Evolutionary conservation across 2,329 filamentous ascomycete genomes (phyloP).

Genomic region (Pseudocercospora pini-densiflorae): DNA sequence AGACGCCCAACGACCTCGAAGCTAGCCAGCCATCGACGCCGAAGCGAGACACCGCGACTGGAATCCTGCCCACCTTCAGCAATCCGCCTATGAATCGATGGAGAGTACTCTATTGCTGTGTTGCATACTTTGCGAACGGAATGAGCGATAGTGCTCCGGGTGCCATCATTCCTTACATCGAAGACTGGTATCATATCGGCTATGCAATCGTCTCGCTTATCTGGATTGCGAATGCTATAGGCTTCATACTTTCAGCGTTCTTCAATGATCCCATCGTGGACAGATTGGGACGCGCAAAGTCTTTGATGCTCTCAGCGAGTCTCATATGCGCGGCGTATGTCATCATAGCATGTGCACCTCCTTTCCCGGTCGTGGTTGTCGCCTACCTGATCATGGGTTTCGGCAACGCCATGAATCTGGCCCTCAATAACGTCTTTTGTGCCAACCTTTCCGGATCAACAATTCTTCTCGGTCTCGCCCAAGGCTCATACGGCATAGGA

Average conservation of each 20-base stretch:
- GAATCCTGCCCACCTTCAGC: constrained; percentile 61
- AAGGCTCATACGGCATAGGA: constrained; percentile 64
- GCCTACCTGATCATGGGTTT: constrained; percentile 64
- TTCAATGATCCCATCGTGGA: constrained; percentile 67
- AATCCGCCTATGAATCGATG: constrained; percentile 69
- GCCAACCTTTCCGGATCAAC: constrained; percentile 58
- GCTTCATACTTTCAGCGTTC: constrained; percentile 75
- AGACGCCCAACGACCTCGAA: constrained; percentile 53
- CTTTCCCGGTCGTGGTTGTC: constrained; percentile 69
- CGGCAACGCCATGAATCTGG: constrained; percentile 56
- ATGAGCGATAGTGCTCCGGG: constrained; percentile 73
- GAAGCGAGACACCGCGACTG: constrained; percentile 45
- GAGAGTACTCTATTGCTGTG: constrained; percentile 66
- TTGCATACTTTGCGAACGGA: constrained; percentile 71
- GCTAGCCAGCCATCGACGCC: constrained; percentile 60
- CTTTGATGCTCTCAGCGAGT: constrained; percentile 63
- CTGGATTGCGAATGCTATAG: constrained; percentile 57
- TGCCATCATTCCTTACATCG: constrained; percentile 80
- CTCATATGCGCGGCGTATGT: constrained; percentile 66
- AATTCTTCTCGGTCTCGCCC: constrained; percentile 62
- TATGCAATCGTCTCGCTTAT: constrained; percentile 81
- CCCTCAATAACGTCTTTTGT: constrained; percentile 62
- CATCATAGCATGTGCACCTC: constrained; percentile 68
- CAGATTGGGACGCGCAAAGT: constrained; percentile 67
- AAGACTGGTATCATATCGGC: constrained; percentile 73